These are phyloP conservation scores for Gremmenia infestans DNA, from an alignment of 2,329 filamentous ascomycete species.

Conservation along the genomic window DNA sequence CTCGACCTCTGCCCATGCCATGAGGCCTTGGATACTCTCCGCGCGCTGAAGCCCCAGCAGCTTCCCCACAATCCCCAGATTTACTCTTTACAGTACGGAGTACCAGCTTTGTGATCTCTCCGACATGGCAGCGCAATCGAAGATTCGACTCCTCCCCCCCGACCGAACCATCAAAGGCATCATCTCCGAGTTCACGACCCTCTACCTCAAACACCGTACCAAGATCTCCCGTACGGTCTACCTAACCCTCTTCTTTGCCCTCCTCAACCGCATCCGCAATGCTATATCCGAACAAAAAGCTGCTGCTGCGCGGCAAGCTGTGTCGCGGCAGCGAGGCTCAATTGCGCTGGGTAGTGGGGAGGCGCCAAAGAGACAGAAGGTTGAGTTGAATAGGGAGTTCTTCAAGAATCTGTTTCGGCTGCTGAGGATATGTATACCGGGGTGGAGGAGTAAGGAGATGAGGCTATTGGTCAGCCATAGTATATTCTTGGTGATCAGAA, in stretches of 20 bases:
- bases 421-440: slow-evolving; percentile 82
- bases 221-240: slow-evolving; percentile 81
- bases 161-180: slow-evolving; percentile 62
- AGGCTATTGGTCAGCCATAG: slow-evolving; percentile 84
- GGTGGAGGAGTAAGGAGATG: slow-evolving; percentile 84
- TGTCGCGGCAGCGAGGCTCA: slow-evolving; percentile 48
- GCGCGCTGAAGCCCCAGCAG: too few relatives aligned
- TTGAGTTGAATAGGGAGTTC: slow-evolving; percentile 88
- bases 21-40: too few relatives aligned
- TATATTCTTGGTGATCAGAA: slow-evolving; percentile 85
- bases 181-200: slow-evolving; percentile 59
- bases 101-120: neutral
- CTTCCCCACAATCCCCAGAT: too few relatives aligned
- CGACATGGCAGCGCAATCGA: slow-evolving; percentile 70
- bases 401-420: slow-evolving; percentile 64
- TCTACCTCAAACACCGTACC: slow-evolving; percentile 76
- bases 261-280: slow-evolving; percentile 83
- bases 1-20: too few relatives aligned
- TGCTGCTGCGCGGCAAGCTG: slow-evolving; percentile 64
- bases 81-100: too few relatives aligned
- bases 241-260: slow-evolving; percentile 72
- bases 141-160: slow-evolving; percentile 62
- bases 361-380: slow-evolving; percentile 60
- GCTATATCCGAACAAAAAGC: slow-evolving; percentile 92
- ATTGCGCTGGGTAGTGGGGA: slow-evolving; percentile 37